Conservation (phyloP, 1,139 yeast genomes). For the Martiniozyma asiatica region DNA sequence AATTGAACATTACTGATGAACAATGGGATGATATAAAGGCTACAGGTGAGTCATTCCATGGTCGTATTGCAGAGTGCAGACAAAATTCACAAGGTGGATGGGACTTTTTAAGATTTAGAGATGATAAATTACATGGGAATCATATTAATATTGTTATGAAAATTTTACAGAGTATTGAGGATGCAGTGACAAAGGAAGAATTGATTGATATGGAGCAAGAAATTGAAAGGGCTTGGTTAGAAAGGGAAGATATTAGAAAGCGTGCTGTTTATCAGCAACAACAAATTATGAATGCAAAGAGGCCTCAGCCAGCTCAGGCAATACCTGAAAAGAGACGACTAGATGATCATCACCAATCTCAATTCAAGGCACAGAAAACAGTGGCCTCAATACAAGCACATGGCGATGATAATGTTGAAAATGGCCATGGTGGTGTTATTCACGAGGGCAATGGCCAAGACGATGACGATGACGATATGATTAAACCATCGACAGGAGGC, state of each 20-base stretch:
- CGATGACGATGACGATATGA: slow-evolving; percentile 2
- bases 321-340: slow-evolving; percentile 7
- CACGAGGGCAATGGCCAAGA: not conserved
- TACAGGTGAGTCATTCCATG: slow-evolving; percentile 71
- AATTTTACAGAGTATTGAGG: slow-evolving; percentile 73
- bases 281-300: slow-evolving; percentile 8
- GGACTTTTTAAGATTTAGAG: slow-evolving; percentile 82
- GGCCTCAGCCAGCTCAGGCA: slow-evolving; percentile 1
- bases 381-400: too few relatives aligned
- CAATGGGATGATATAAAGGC: slow-evolving; percentile 76
- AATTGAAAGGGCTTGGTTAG: slow-evolving; percentile 37
- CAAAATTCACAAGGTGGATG: slow-evolving; percentile 48
- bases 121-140: slow-evolving; percentile 84
- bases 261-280: slow-evolving; percentile 12
- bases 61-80: slow-evolving; percentile 80
- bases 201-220: slow-evolving; percentile 36
- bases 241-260: slow-evolving; percentile 25
- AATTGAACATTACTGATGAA: slow-evolving; percentile 47
- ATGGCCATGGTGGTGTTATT: slow-evolving; percentile 5
- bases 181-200: slow-evolving; percentile 74
- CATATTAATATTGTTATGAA: slow-evolving; percentile 71
- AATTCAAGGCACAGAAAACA: too few relatives aligned
- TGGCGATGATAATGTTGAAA: slow-evolving; percentile 4
- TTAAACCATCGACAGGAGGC: slow-evolving; percentile 1
- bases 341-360: slow-evolving; percentile 5